Evolutionary conservation across 169 alveolate genomes (phyloP), one percentile per base, ranked within the genome.

Genomic region (Theileria equi): DNA sequence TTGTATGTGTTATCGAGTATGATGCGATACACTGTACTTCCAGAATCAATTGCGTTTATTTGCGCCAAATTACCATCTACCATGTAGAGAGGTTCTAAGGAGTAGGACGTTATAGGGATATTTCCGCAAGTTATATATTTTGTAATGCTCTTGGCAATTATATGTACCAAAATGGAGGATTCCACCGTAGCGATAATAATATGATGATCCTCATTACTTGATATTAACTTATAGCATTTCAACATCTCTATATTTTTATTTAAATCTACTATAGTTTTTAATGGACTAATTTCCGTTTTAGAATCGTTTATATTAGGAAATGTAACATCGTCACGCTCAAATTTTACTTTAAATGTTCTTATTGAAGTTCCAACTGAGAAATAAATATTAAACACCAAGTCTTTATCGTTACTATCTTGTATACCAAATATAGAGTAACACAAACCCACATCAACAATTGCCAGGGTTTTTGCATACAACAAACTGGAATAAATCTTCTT

Each of bases 41-140:
- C 49, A 2, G 70, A 41, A 32, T 74, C 67, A 25, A 66, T 28
- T 13, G 60, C 28, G 26, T 34, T 69, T 17, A 74, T 26, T 4
- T 16, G 36, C 17, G 73, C 78, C 19, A 74, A 38, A 25, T 41
- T 62, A 1, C 73, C 79, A 43, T 6, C 19, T 48, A 58, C 70
- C 72, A 47, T 74, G 49, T 48, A 74, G 19, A 53, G 40, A 19
- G 81, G 84, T 69, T 52, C 78, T 28, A 69, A 44, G 17, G 61
- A 69, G 45, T 64, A 74, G 35, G 70, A 52, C 23, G 48, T 31
- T 19, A 74, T 6, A 0, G 84, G 78, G 36, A 60, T 38, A 3
- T 13, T 16, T 0, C 84, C 84, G 41, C 63, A 63, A 10, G n/a
- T 19, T 2, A 50, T 45, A 26, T 36, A 48, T 16, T 38, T 13